Base-by-base conservation (phyloP, 495 filamentous ascomycete species). In the Achaetomiella virescens region DNA sequence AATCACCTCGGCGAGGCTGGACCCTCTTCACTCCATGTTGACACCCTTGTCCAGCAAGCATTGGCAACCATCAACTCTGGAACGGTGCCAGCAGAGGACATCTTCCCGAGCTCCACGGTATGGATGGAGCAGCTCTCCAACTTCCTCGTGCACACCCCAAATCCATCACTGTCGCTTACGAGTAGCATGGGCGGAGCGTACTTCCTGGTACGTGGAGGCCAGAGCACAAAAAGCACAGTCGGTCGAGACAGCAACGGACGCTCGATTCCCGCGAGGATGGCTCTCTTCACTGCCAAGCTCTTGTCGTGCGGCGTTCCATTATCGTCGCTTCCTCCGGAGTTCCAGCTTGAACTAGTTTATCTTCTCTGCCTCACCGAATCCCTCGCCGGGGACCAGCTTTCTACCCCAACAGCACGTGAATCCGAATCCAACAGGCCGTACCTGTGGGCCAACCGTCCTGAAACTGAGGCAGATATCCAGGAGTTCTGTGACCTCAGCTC, bases 181-280 rank as follows among this genome's bases (percentile, higher is more conserved):
- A 89, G 83, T 64, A 77, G 81, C 10, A 68, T 96, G 20, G 81
- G 80, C 6, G 89, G 89, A 14, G 78, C 79, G 11, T 81, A 91
- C 27, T 83, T 87, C 59, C 68, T 97, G 6, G 75, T 86, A 0
- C 66, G 80, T 12, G 38, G 60, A 2, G 43, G 38, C 46, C 56
- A 38, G 27, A 74, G 20, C 25, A 66, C 46, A 46, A 64, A 37
- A 47, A 52, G 52, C 27, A 61, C 54, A 51, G 38, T 51, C 5
- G 66, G 57, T 60, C 71, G 84, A 38, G 91, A 97, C 70, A 70
- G 73, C 2, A 75, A 76, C 48, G 88, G 87, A 1, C 82, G 81
- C 20, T 90, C 90, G 1, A 73, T 80, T 50, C 82, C 88, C 17
- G 80, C 91, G 29, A 77, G 93, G 47, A 84, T 95, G 72, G 81